These are phyloP conservation scores for Stagonosporopsis cucurbitacearum DNA, from an alignment of 2,329 filamentous ascomycete species.

Conservation along the genomic window DNA sequence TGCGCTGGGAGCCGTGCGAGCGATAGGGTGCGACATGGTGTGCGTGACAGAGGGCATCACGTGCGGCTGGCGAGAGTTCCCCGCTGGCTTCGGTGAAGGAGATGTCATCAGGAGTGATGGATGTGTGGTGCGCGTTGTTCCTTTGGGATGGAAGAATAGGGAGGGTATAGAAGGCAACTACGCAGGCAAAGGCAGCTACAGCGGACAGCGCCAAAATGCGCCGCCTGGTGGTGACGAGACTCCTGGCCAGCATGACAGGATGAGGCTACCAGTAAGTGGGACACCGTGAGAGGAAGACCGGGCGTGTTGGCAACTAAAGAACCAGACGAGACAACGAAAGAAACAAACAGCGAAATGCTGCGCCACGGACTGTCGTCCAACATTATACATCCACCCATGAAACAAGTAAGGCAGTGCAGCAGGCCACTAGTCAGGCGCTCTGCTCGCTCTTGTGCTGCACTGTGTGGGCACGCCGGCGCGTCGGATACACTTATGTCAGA, in stretches of 20 bases:
- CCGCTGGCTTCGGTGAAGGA: not conserved
- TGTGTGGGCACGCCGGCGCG: not conserved
- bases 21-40: conserved; percentile 5
- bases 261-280: no score
- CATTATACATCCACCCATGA: not conserved
- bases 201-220: not conserved
- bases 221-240: not conserved
- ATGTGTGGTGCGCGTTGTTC: not conserved
- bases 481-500: not conserved
- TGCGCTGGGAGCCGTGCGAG: conserved; percentile 33
- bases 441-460: not conserved
- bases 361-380: not conserved
- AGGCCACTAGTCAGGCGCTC: not conserved
- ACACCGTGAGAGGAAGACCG: not conserved
- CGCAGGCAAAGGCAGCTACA: not conserved
- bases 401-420: not conserved
- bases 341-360: not conserved
- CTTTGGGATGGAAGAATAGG: not conserved
- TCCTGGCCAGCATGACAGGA: not conserved
- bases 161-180: not conserved
- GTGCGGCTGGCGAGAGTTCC: not conserved
- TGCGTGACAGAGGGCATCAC: conserved; percentile 9
- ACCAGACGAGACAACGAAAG: not conserved
- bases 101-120: conserved; percentile 4
- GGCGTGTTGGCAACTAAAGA: not conserved